phyloP scores from a whole-genome alignment of 192 early-diverging fungal species.

The Coemansia sp. region DNA sequence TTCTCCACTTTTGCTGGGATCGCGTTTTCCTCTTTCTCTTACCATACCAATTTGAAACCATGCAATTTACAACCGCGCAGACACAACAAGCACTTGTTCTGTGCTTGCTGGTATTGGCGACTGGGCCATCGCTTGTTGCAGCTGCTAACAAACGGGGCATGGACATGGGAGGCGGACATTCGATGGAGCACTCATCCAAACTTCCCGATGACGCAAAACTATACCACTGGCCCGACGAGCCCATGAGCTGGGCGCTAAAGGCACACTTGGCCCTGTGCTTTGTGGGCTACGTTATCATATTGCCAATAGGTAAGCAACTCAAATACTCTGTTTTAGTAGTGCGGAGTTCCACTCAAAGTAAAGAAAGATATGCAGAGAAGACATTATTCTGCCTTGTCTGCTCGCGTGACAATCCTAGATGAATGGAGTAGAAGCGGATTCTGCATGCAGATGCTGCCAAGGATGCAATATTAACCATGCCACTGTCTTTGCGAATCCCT shows the following conservation, averaged over 20 bases:
- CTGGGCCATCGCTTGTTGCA: not conserved
- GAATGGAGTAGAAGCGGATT: not conserved
- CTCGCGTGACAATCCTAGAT: not conserved
- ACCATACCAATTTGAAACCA: not conserved
- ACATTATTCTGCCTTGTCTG: not conserved
- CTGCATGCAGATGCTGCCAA: not conserved
- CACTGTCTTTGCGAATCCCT: not conserved
- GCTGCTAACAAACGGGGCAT: not conserved
- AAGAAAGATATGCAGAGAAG: not conserved
- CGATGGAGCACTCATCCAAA: not conserved
- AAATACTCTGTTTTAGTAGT: not conserved
- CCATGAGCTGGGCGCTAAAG: slow-evolving; percentile 49
- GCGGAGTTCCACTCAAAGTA: not conserved
- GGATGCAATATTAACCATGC: slow-evolving; percentile 3
- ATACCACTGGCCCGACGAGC: slow-evolving; percentile 42
- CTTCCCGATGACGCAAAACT: slow-evolving; percentile 42
- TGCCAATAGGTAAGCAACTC: slow-evolving; percentile 44
- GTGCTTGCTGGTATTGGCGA: not conserved
- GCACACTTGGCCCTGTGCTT: slow-evolving; percentile 36
- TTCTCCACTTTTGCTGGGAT: not conserved
- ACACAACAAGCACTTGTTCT: not conserved
- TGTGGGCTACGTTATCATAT: slow-evolving; percentile 31
- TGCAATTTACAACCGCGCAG: not conserved
- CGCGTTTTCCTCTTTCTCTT: not conserved
- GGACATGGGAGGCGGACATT: slow-evolving; percentile 7